Evolutionary conservation across 1,139 yeast genomes (phyloP), one percentile per base, ranked within the genome.

Genomic region (Geotrichum bryndzae): DNA sequence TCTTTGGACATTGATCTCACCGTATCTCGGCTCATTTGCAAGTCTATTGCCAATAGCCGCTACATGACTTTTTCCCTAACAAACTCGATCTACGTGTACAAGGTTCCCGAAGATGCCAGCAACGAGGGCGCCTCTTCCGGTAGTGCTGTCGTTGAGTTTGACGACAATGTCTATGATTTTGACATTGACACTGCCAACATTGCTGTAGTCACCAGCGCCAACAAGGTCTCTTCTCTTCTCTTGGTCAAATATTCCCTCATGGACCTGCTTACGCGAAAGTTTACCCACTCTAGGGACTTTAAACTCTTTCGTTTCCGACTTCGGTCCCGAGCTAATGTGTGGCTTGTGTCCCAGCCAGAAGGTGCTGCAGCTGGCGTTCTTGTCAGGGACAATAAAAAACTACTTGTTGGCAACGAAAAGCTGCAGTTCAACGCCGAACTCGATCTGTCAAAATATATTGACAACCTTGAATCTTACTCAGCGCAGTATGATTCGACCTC

Each of bases 1-100:
- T 38, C 54, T n/a, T 41, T 59, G 41, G 48, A 38, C 1, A 33
- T 55, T 22, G 50, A 55, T 46, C 27, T 48, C 11, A 22, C 35
- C n/a, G 18, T n/a, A 29, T 25, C 57, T 1, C 35, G 22, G 8
- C 31, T 55, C 22, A 33, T 53, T n/a, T 60, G 60, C 56, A 60
- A 57, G 29, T 60, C 62, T 29, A 56, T 60, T 29, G 46, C 62
- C 3, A 51, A 51, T 2, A 53, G 58, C n/a, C 45, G 62, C 18
- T 57, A 56, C 18, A 31, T 60, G 25, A 51, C 61, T 18, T 51
- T 52, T 55, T 46, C 58, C 11, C 51, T 48, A 18, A 27, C 52
- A 31, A 51, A 48, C 25, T 27, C 56, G 52, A 51, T 59, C 45
- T 55, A 57, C 41, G 23, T 59, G 35, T 51, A 41, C 29, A 18